phyloP scores from a whole-genome alignment of 2,329 filamentous ascomycete genomes.

The Penicillium nordicum region DNA sequence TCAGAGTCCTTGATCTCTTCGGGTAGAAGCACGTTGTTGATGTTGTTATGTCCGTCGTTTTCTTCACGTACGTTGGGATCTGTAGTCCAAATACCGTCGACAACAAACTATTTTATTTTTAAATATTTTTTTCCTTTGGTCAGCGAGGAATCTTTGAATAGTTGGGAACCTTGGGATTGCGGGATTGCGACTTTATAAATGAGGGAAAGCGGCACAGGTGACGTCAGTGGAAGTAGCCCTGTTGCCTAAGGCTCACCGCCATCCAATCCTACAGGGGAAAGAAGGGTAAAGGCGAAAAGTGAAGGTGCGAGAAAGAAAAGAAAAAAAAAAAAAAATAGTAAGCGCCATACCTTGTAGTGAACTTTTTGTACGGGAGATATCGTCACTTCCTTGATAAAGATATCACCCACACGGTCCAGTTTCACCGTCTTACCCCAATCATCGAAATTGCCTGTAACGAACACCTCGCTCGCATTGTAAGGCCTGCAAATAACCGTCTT shows the following conservation, averaged over 20 bases:
- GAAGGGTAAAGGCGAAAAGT: neutral
- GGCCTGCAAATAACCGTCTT: conserved; percentile 58
- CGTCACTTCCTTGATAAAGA: conserved; percentile 76
- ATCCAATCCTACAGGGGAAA: conserved; percentile 6
- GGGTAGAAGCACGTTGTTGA: conserved; percentile 86
- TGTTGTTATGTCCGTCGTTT: conserved; percentile 75
- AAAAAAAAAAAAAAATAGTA: neutral
- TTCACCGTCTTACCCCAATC: conserved; percentile 84
- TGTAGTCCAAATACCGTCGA: conserved; percentile 85
- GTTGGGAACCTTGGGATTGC: neutral
- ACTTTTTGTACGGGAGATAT: conserved; percentile 70
- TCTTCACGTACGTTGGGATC: conserved; percentile 79
- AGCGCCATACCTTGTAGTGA: conserved; percentile 79
- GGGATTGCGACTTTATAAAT: conserved; percentile 16
- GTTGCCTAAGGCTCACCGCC: conserved; percentile 23
- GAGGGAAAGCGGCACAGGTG: conserved; percentile 16
- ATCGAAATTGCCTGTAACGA: conserved; percentile 94
- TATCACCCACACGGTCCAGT: conserved; percentile 69
- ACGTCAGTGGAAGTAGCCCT: conserved; percentile 19
- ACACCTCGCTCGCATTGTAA: conserved; percentile 79
- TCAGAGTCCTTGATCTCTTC: conserved; percentile 57
- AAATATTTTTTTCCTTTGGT: neutral
- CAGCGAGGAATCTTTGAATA: conserved; percentile 4
- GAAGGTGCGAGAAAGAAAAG: neutral
- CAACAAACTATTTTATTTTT: conserved; percentile 68